Evolutionary conservation across 805 yeast species (phyloP), one percentile per base, ranked within the genome.

Genomic region (Starmerella kuoi): DNA sequence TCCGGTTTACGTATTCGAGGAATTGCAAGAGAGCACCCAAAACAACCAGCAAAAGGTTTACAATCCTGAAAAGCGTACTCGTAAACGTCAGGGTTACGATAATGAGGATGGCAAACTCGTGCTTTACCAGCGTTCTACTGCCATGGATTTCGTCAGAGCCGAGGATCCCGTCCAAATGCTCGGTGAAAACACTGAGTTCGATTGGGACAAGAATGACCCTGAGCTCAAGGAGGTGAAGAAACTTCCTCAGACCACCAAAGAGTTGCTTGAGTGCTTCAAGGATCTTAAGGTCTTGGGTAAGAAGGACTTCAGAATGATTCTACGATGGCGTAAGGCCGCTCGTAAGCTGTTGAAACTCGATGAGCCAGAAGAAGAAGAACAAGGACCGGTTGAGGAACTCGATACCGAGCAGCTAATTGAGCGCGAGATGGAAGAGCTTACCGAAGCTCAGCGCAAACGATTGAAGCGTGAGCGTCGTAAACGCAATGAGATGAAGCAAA

Each of bases 61-160:
- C 67, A 86, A 91, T 56, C 99, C 99, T 1, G 97, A 88, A 58
- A 77, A 79, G 64, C 85, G 84, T 63, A 74, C 71, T 43, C 77
- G 97, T 64, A 79, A 76, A 61, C 81, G 98, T 75, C 82, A 80
- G 53, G 99, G 99, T 74, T 91, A 91, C 64, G 96, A 83, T 45
- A 38, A 43, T 14, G 56, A 51, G 9, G 97, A 88, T 56, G 95
- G 93, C 38, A 94, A 91, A 56, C 75, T 80, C 55, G 59, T 72
- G 22, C 69, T 71, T 49, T 81, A 74, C 58, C 87, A 85, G 55
- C 73, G 77, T 8, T 67, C 75, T 67, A 74, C 84, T 14, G 67
- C 86, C 6, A 60, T 86, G 59, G 95, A 88, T 5, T 87, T 91
- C 64, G 74, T 91, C 34, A 77, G 69, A 55, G 70, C 76, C 45